Evolutionary conservation across 331 rosid species (phyloP).

Genomic region (Erythrophleum ivorense): DNA sequence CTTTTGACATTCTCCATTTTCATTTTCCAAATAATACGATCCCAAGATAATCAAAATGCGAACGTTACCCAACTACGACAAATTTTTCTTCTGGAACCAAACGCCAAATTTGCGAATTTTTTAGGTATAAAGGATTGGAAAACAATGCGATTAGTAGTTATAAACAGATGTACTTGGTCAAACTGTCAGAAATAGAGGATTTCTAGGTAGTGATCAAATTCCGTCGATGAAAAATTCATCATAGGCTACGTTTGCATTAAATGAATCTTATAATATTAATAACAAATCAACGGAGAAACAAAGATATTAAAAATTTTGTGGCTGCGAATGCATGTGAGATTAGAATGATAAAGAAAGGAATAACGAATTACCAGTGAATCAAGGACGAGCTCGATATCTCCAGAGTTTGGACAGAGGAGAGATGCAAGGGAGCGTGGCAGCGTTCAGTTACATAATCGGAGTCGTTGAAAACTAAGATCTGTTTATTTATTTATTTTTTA

Average conservation of each 20-base stretch:
- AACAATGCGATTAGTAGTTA: neutral
- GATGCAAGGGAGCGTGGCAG: neutral
- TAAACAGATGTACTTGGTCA: neutral
- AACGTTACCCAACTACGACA: neutral
- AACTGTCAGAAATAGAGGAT: neutral
- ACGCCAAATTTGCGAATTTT: neutral
- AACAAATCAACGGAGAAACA: neutral
- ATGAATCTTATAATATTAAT: neutral
- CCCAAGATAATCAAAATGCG: slow-evolving; percentile 1
- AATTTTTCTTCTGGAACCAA: slow-evolving; percentile 31
- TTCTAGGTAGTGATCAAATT: slow-evolving; percentile 20
- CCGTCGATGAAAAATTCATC: neutral
- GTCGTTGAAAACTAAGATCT: neutral
- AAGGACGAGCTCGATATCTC: neutral
- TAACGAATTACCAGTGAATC: neutral
- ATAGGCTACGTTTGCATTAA: neutral
- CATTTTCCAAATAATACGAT: slow-evolving; percentile 23
- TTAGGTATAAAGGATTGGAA: neutral
- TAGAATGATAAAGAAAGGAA: neutral
- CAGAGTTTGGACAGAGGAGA: neutral
- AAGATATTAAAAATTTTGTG: neutral
- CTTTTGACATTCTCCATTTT: slow-evolving; percentile 23
- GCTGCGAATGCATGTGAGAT: neutral
- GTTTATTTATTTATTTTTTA: neutral
- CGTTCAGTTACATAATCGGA: neutral